phyloP scores from a whole-genome alignment of 2,329 filamentous ascomycete genomes.

The Tolypocladium amazonense region DNA sequence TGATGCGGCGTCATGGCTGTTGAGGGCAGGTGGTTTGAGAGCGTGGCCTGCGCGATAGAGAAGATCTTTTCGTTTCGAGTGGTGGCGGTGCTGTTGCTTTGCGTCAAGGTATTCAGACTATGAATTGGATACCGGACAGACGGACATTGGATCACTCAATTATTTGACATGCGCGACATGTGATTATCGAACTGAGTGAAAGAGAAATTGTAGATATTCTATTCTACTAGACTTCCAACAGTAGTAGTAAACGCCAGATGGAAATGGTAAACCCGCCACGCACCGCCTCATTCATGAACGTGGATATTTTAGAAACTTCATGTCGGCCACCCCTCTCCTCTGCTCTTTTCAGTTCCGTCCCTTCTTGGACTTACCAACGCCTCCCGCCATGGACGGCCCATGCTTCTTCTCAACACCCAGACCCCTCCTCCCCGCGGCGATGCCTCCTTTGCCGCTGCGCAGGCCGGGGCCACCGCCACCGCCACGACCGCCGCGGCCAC shows the following conservation, averaged over 20 bases:
- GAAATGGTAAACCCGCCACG: background rate
- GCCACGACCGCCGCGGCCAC: slow-evolving; percentile 23
- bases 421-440: slow-evolving; percentile 34
- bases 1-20: background rate
- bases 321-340: background rate
- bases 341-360: slow-evolving; percentile 14
- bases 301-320: background rate
- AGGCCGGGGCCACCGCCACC: slow-evolving; percentile 17
- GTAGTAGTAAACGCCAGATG: background rate
- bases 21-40: background rate
- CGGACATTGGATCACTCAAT: background rate
- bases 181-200: background rate
- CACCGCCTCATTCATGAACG: background rate
- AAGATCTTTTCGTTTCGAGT: background rate
- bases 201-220: background rate
- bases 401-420: slow-evolving; percentile 39
- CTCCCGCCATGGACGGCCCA: slow-evolving; percentile 22
- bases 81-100: background rate
- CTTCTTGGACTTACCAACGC: slow-evolving; percentile 28
- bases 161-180: background rate
- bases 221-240: background rate
- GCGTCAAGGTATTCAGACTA: background rate
- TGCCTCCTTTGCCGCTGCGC: slow-evolving; percentile 36
- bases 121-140: background rate
- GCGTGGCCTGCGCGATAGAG: background rate